Evolutionary conservation across 2,329 filamentous ascomycete genomes (phyloP).

Genomic region (Calcarisporium arbuscula): DNA sequence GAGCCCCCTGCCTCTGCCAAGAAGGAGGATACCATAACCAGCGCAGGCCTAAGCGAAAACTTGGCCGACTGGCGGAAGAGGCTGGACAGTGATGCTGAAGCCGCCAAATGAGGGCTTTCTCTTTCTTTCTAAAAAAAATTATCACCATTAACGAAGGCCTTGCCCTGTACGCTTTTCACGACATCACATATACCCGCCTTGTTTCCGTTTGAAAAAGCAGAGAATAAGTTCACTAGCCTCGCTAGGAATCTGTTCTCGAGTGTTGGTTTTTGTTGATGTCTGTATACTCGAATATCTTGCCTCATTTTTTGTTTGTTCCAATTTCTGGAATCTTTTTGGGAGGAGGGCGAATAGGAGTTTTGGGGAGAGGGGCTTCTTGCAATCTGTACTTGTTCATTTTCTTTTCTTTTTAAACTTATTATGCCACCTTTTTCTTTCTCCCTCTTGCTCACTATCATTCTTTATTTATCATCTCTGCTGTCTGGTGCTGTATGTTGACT

Average conservation of each 20-base stretch:
- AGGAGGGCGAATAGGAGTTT: neutral
- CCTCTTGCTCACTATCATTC: neutral
- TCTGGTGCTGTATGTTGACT: too few relatives aligned
- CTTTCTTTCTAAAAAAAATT: too few relatives aligned
- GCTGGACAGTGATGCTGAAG: constrained; percentile 59
- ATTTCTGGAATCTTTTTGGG: constrained; percentile 4
- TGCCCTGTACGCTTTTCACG: too few relatives aligned
- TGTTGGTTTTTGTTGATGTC: neutral
- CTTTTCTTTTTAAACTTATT: constrained; percentile 2
- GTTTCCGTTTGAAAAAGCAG: too few relatives aligned
- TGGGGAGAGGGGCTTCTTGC: neutral
- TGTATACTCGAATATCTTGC: neutral
- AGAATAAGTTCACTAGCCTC: too few relatives aligned
- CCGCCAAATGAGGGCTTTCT: too few relatives aligned
- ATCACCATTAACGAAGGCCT: too few relatives aligned
- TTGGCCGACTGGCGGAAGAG: constrained; percentile 75
- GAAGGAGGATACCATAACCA: constrained; percentile 32
- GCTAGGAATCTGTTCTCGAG: too few relatives aligned
- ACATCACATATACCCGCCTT: too few relatives aligned
- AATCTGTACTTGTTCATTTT: constrained; percentile 4
- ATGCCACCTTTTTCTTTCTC: neutral
- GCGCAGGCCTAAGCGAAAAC: constrained; percentile 58
- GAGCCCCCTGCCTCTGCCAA: constrained; percentile 43
- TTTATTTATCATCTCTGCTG: constrained; percentile 6
- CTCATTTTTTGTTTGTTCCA: neutral